phyloP scores from a whole-genome alignment of 2,329 filamentous ascomycete genomes.

The Diaporthe vaccinii region DNA sequence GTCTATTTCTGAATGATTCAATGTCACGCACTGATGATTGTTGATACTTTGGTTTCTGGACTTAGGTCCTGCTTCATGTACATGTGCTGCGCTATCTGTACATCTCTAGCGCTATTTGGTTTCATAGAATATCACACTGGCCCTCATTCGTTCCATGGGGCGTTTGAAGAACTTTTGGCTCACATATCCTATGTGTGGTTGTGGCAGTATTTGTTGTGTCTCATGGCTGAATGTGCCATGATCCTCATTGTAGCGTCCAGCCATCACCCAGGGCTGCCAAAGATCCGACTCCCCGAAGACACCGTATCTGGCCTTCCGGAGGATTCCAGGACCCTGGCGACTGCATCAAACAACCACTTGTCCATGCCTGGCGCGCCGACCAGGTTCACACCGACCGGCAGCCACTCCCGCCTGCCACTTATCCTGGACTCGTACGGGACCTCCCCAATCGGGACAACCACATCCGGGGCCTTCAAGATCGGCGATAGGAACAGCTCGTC shows the following conservation, averaged over 20 bases:
- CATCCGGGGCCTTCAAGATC: conserved; percentile 49
- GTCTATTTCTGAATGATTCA: not conserved
- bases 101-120: not conserved
- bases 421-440: conserved; percentile 49
- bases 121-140: not conserved
- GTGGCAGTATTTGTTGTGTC: too few relatives aligned
- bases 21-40: not conserved
- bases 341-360: not conserved
- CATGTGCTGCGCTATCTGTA: conserved; percentile 3
- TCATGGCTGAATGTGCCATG: not conserved
- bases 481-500: conserved; percentile 36
- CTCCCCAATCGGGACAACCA: conserved; percentile 52
- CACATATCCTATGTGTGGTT: not conserved
- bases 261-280: not conserved
- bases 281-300: not conserved
- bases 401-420: conserved; percentile 48
- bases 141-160: not conserved
- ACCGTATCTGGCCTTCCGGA: not conserved
- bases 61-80: conserved; percentile 4
- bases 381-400: conserved; percentile 43
- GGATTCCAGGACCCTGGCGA: not conserved
- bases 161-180: not conserved
- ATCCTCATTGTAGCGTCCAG: not conserved
- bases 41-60: not conserved
- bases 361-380: not conserved